Evolutionary conservation across 1,284 basidiomycete species (phyloP).

Genomic region (Peniophora sp.): DNA sequence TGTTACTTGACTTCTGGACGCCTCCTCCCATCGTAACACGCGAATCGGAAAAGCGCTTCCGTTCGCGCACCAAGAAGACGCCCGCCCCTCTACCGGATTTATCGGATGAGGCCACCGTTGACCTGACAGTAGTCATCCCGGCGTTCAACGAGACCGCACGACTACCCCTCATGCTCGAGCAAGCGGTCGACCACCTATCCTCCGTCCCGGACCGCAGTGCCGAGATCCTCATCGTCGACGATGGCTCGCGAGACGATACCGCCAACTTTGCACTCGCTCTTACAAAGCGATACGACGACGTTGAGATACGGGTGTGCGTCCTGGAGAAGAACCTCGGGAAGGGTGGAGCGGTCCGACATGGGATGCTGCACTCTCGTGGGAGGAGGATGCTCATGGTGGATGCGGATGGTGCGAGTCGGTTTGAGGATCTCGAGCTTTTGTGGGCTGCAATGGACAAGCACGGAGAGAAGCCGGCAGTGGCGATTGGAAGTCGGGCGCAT

Average conservation of each 20-base stretch:
- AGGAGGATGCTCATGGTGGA: conserved; percentile 84
- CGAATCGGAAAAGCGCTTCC: conserved; percentile 60
- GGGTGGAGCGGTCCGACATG: conserved; percentile 87
- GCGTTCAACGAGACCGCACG: conserved; percentile 85
- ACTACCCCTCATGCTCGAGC: conserved; percentile 75
- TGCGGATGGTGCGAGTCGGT: conserved; percentile 87
- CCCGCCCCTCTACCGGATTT: conserved; percentile 47
- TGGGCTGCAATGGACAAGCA: conserved; percentile 68
- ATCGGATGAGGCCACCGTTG: conserved; percentile 43
- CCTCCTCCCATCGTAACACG: conserved; percentile 56
- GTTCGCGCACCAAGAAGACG: conserved; percentile 38
- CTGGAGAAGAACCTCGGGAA: conserved; percentile 82
- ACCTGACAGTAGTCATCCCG: conserved; percentile 79
- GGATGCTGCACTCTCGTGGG: conserved; percentile 78
- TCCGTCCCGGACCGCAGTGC: conserved; percentile 37
- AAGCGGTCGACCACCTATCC: conserved; percentile 57
- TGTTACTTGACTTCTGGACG: conserved; percentile 57
- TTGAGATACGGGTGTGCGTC: conserved; percentile 70
- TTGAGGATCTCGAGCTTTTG: conserved; percentile 71
- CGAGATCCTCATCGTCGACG: conserved; percentile 86
- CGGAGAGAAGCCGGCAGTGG: conserved; percentile 51
- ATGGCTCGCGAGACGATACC: conserved; percentile 80
- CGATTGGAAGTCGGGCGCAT: conserved; percentile 85
- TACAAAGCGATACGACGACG: conserved; percentile 43
- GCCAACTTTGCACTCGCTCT: conserved; percentile 56